Percentiles rank a stretch among this genome's conserved stretches.
Conservation (phyloP, 331 rosid species). For the Quercus tomentella region DNA sequence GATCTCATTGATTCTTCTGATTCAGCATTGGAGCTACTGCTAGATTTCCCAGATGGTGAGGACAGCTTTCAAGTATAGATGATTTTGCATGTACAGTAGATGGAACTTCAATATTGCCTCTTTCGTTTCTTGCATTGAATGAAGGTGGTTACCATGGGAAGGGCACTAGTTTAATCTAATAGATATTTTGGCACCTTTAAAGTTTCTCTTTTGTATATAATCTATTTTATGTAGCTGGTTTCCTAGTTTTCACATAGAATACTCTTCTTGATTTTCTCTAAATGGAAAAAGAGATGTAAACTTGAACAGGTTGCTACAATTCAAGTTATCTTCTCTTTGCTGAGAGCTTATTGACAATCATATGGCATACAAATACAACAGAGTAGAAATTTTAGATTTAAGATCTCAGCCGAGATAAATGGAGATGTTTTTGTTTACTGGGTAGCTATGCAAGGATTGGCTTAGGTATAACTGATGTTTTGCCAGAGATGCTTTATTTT, state of each 20-base stretch:
- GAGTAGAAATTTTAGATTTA: not conserved
- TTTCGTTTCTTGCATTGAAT: not conserved
- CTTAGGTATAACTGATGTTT: not conserved
- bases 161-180: conserved; percentile 3
- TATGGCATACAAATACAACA: not conserved
- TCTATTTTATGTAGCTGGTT: not conserved
- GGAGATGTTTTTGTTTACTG: too few species aligned
- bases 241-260: not conserved
- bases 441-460: too few species aligned
- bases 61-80: conserved; percentile 31
- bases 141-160: conserved; percentile 5
- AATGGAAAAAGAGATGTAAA: not conserved
- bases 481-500: not conserved
- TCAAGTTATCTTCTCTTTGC: not conserved
- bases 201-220: not conserved
- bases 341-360: not conserved
- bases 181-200: not conserved
- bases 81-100: conserved; percentile 20
- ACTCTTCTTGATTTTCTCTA: not conserved
- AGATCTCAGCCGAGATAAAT: too few species aligned
- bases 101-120: conserved; percentile 14
- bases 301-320: not conserved
- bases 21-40: conserved; percentile 36
- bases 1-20: conserved; percentile 45
- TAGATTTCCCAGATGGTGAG: conserved; percentile 35